phyloP scores from a whole-genome alignment of 306 rosid genomes.

The Rosa lucieae region DNA sequence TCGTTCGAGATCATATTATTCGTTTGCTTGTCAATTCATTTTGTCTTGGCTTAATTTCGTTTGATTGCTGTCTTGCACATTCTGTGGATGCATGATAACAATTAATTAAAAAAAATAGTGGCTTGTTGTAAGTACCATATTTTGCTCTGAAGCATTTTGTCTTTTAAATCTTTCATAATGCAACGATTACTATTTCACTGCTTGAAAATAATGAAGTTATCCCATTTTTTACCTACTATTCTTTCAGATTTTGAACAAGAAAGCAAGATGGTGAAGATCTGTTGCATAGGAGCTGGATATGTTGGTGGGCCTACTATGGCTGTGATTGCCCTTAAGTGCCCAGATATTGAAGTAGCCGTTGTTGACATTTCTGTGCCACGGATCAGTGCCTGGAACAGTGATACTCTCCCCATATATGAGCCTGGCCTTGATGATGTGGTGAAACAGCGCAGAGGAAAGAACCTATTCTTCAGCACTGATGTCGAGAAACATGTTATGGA shows the following conservation, averaged over 20 bases:
- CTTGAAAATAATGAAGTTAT: background rate
- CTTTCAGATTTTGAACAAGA: constrained; percentile 32
- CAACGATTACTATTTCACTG: background rate
- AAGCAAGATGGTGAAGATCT: constrained; percentile 84
- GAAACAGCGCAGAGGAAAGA: constrained; percentile 38
- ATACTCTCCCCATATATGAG: constrained; percentile 38
- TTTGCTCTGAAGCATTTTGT: background rate
- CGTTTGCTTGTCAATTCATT: background rate
- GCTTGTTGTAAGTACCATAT: background rate
- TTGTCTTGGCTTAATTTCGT: background rate
- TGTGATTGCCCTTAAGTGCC: constrained; percentile 53
- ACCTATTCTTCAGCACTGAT: constrained; percentile 45
- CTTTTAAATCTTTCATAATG: background rate
- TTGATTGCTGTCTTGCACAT: background rate
- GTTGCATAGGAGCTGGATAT: constrained; percentile 95
- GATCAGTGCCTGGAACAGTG: constrained; percentile 41
- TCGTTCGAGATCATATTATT: background rate
- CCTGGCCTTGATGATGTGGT: constrained; percentile 44
- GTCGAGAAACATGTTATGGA: constrained; percentile 82
- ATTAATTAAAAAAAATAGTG: background rate
- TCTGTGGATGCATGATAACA: background rate
- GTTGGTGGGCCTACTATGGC: constrained; percentile 99
- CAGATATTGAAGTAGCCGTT: constrained; percentile 38
- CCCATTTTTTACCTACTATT: constrained; percentile 9
- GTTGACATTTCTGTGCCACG: constrained; percentile 40